phyloP scores from a whole-genome alignment of 1,284 basidiomycete species.

The Leccinum griseonigrum region DNA sequence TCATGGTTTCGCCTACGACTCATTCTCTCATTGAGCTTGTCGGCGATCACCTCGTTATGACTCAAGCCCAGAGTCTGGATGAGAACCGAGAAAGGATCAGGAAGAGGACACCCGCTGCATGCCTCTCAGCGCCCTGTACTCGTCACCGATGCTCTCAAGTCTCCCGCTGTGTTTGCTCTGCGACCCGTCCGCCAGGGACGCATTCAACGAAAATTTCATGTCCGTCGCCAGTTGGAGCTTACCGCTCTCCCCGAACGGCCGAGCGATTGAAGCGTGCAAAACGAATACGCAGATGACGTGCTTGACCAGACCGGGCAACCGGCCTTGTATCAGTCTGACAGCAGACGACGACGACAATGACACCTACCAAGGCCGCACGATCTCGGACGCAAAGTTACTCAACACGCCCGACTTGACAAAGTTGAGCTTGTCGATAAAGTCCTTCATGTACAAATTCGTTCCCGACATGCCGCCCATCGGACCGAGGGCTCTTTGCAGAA shows the following conservation, averaged over 20 bases:
- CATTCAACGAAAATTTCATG: conserved; percentile 66
- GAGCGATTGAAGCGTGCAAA: conserved; percentile 84
- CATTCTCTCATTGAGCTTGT: no score
- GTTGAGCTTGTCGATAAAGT: conserved; percentile 80
- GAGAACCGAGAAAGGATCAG: neutral
- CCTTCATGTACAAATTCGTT: conserved; percentile 85
- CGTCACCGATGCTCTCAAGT: conserved; percentile 43
- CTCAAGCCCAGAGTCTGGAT: neutral
- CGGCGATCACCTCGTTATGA: no score
- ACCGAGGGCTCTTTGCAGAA: conserved; percentile 66
- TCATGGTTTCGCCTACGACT: no score
- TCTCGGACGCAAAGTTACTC: conserved; percentile 69
- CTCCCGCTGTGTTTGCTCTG: conserved; percentile 53
- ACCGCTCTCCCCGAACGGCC: conserved; percentile 83
- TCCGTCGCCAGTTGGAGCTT: no score
- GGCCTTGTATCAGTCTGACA: conserved; percentile 30
- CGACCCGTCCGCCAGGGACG: conserved; percentile 65
- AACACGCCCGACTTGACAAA: conserved; percentile 80
- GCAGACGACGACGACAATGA: conserved; percentile 1
- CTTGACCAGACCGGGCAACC: conserved; percentile 57
- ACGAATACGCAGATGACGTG: conserved; percentile 84
- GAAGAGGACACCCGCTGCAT: conserved; percentile 58
- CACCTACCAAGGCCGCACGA: conserved; percentile 64
- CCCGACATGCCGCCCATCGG: conserved; percentile 62
- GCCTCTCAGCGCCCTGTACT: conserved; percentile 20